Base-by-base conservation (phyloP, 1,284 basidiomycete genomes). In the Mycosarcoma maydis region DNA sequence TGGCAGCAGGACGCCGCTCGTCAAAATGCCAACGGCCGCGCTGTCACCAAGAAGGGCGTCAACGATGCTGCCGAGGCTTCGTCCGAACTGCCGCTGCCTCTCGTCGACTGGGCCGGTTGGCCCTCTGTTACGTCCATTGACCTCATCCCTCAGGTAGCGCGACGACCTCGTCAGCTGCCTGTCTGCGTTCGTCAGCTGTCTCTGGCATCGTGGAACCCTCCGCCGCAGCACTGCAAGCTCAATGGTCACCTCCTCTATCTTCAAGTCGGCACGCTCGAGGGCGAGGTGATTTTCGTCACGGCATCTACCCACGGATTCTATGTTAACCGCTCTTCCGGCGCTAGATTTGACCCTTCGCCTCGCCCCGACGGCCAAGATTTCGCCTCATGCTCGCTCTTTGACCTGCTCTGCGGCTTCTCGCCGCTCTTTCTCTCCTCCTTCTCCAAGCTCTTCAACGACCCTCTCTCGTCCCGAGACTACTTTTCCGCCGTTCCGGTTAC, bases 171-270 rank as follows among this genome's bases (percentile, higher is more conserved):
- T 17, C 29, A 65, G 73, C 57, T 83, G 76, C 70, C 81, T 71
- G 22, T 72, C 64, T 80, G 73, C 78, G 82, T 87, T 36, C 83
- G 83, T 58, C 78, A 83, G n/a, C 82, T 87, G 58, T 82, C 84
- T 58, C 76, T 87, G 45, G 85, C 85, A 23, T 83, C 84, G n/a
- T 87, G 86, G 85, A 86, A 86, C 77, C 86, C 86, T 22, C 86
- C 86, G 24, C 85, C 86, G 7, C 85, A 86, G 22, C 85, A 86
- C 65, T 80, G 83, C 32, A 84, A 84, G 37, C 83, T 86, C 36
- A 80, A 83, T 45, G 86, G 86, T 32, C 86, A 87, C 75, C 83
- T 86, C 57, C 83, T 87, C 53, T 87, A 87, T 76, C 81, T 87
- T 45, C 84, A 83, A 40, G 79, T 86, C 42, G 83, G 83, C 33